Percentiles rank a stretch among this genome's conserved stretches.
phyloP scores from a whole-genome alignment of 2,329 filamentous ascomycete species.

The Ophiostoma sp. region DNA sequence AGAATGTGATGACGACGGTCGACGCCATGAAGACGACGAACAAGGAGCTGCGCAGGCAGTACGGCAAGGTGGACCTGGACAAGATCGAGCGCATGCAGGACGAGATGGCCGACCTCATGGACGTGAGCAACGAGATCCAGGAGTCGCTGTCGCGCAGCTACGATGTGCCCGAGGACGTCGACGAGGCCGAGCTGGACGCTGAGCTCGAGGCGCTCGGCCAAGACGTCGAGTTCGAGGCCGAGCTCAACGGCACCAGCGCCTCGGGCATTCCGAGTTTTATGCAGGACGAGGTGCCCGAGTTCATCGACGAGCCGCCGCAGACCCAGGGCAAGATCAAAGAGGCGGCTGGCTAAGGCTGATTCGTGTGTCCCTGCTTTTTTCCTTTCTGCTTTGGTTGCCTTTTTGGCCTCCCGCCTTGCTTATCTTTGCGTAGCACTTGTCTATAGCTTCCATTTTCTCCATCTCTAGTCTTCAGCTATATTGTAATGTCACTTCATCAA shows the following conservation, averaged over 20 bases:
- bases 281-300: conserved; percentile 82
- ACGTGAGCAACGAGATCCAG: conserved; percentile 96
- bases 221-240: conserved; percentile 81
- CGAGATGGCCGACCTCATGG: conserved; percentile 97
- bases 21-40: conserved; percentile 97
- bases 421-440: too few relatives aligned
- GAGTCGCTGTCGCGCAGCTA: conserved; percentile 88
- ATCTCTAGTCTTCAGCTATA: not conserved
- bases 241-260: conserved; percentile 47
- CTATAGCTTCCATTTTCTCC: not conserved
- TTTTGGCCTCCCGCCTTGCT: too few relatives aligned
- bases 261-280: conserved; percentile 74
- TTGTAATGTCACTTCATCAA: not conserved
- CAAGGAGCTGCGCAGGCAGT: conserved; percentile 86
- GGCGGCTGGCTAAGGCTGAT: conserved; percentile 17
- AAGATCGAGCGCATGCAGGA: conserved; percentile 97
- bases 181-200: conserved; percentile 92
- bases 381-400: not conserved
- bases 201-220: conserved; percentile 92
- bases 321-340: conserved; percentile 27
- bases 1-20: conserved; percentile 97
- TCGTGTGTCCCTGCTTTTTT: not conserved
- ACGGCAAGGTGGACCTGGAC: conserved; percentile 94
- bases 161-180: conserved; percentile 92
- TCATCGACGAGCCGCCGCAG: conserved; percentile 81